Percentiles rank a stretch among this genome's conserved stretches.
These are phyloP conservation scores for Candida coquimbonensis DNA, from an alignment of 805 yeast genomes.

Conservation along the genomic window DNA sequence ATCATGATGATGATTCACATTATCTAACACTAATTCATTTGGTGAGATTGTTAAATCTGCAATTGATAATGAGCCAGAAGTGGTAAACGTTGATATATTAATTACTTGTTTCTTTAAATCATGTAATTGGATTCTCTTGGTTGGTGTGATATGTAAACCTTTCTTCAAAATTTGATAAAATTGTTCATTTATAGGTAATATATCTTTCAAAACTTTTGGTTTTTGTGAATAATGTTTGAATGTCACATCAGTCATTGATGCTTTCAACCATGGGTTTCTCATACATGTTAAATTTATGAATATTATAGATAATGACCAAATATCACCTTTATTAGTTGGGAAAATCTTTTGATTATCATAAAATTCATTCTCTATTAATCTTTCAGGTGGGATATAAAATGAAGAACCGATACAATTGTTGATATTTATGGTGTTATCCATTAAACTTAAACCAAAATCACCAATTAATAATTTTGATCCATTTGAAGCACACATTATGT, in stretches of 20 bases:
- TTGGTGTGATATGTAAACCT: constrained; percentile 27
- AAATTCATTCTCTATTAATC: constrained; percentile 36
- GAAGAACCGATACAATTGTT: constrained; percentile 81
- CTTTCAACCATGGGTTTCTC: constrained; percentile 88
- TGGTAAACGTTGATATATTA: constrained; percentile 16
- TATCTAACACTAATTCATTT: background rate
- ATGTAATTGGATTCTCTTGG: constrained; percentile 23
- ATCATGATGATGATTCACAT: too few relatives aligned
- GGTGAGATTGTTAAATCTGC: constrained; percentile 1
- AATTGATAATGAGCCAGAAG: constrained; percentile 14
- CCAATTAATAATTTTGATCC: constrained; percentile 57
- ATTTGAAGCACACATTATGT: constrained; percentile 59
- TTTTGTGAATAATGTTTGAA: constrained; percentile 57
- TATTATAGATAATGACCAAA: constrained; percentile 83
- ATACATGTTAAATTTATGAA: constrained; percentile 74
- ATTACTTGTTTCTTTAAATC: constrained; percentile 17
- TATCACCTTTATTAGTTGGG: constrained; percentile 74
- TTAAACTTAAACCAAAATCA: constrained; percentile 87
- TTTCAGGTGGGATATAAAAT: constrained; percentile 91
- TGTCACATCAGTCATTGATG: constrained; percentile 53
- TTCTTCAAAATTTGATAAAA: constrained; percentile 43
- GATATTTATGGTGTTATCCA: constrained; percentile 47
- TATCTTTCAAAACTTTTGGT: constrained; percentile 48
- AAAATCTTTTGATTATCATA: constrained; percentile 24
- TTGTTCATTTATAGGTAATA: constrained; percentile 66